Percentiles rank a stretch among this genome's conserved stretches.
phyloP scores from a whole-genome alignment of 1,284 basidiomycete species.

The Leccinum fallax region DNA sequence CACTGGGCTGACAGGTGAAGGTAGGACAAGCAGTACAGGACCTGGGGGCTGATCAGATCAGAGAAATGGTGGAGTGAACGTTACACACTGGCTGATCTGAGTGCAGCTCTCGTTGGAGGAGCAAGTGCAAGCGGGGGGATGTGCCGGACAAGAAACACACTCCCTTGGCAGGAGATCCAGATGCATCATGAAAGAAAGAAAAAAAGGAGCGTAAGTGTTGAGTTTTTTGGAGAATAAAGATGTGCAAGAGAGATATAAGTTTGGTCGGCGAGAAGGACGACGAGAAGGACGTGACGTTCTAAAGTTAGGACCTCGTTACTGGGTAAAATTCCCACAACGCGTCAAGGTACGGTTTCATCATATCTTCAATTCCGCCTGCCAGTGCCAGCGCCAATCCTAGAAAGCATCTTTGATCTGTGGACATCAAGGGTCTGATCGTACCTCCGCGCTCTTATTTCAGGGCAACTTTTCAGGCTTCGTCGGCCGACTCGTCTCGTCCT shows the following conservation, averaged over 20 bases:
- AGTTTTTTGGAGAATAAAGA: neutral
- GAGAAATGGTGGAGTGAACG: constrained; percentile 2
- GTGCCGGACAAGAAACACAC: constrained; percentile 46
- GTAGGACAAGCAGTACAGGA: constrained; percentile 56
- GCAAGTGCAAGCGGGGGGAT: constrained; percentile 56
- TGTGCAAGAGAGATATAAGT: constrained; percentile 9
- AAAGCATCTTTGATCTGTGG: neutral
- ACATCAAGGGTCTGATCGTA: neutral
- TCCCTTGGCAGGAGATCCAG: constrained; percentile 49
- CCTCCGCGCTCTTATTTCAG: neutral
- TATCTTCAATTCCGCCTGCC: neutral
- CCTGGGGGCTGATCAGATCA: constrained; percentile 41
- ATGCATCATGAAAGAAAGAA: constrained; percentile 46
- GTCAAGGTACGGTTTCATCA: neutral
- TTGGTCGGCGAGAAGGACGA: neutral
- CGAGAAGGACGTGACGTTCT: neutral
- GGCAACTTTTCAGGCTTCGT: too few relatives aligned
- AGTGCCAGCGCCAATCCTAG: neutral
- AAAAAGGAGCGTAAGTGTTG: constrained; percentile 38
- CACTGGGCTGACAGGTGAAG: constrained; percentile 35
- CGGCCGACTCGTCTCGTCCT: neutral
- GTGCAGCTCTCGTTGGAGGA: constrained; percentile 56
- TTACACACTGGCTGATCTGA: constrained; percentile 56
- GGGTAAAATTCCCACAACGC: neutral
- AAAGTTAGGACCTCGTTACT: constrained; percentile 1